Evolutionary conservation across 176 grass and related monocot genomes (phyloP).

Genomic region (Musa schizocarpa): DNA sequence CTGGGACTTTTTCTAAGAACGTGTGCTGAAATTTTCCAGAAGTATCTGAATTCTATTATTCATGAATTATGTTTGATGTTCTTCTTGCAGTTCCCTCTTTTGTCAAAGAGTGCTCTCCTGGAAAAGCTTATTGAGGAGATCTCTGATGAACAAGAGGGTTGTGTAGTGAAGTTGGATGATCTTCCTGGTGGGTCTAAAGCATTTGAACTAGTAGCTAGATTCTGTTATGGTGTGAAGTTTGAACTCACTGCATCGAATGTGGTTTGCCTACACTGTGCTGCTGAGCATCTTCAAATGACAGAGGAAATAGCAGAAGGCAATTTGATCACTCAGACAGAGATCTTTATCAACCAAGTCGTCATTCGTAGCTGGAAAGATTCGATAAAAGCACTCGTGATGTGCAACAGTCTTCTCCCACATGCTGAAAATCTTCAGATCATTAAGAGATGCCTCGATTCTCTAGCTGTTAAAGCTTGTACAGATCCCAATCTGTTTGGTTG

Average conservation of each 20-base stretch:
- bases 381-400: slow-evolving; percentile 7
- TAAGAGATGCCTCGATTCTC: slow-evolving; percentile 14
- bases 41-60: not conserved
- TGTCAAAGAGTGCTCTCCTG: slow-evolving; percentile 5
- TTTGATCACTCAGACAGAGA: slow-evolving; percentile 13
- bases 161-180: not conserved
- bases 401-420: slow-evolving; percentile 5
- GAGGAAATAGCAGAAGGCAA: slow-evolving; percentile 13
- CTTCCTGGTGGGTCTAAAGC: slow-evolving; percentile 7
- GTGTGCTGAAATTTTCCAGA: too few species aligned
- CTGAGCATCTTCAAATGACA: slow-evolving; percentile 12
- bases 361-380: slow-evolving; percentile 11
- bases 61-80: not conserved
- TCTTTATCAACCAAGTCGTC: slow-evolving; percentile 2
- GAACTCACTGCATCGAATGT: slow-evolving; percentile 15
- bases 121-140: slow-evolving; percentile 2
- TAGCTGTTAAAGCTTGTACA: slow-evolving; percentile 8
- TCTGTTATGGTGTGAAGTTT: slow-evolving; percentile 13
- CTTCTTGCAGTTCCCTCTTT: slow-evolving; percentile 15
- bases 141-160: slow-evolving; percentile 1
- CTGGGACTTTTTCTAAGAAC: too few species aligned
- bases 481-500: slow-evolving; percentile 7
- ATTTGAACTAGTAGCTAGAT: slow-evolving; percentile 13
- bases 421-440: slow-evolving; percentile 13
- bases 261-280: slow-evolving; percentile 1